Conservation (phyloP, 1,284 basidiomycete genomes). For the Takashimella tepidaria region DNA sequence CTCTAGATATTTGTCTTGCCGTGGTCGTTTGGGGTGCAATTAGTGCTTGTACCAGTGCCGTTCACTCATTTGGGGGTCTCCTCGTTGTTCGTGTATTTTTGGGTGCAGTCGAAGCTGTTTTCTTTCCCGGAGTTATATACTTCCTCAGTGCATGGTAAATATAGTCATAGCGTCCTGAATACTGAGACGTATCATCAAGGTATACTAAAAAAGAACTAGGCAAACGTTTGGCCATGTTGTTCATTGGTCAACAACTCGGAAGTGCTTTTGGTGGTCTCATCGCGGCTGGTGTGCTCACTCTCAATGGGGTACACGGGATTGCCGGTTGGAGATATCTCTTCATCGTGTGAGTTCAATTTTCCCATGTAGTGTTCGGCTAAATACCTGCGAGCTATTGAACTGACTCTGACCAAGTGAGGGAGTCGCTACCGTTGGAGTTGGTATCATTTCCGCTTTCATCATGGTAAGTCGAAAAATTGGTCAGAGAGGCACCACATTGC, state of each 20-base stretch:
- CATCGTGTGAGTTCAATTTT: neutral
- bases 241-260: constrained; percentile 32
- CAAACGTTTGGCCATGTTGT: constrained; percentile 23
- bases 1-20: neutral
- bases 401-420: constrained; percentile 13
- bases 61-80: neutral
- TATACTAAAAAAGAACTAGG: constrained; percentile 33
- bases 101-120: constrained; percentile 15
- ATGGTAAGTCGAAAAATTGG: constrained; percentile 2
- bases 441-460: constrained; percentile 18
- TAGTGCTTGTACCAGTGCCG: neutral
- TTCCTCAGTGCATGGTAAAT: constrained; percentile 33
- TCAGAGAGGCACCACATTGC: neutral
- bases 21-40: neutral
- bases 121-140: constrained; percentile 37
- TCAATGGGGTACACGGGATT: constrained; percentile 39
- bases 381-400: constrained; percentile 15
- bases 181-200: too few species aligned
- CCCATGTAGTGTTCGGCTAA: too few species aligned
- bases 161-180: too few species aligned
- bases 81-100: constrained; percentile 4
- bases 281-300: constrained; percentile 32
- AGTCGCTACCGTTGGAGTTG: constrained; percentile 20
- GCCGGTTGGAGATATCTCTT: constrained; percentile 51
- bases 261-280: constrained; percentile 41